phyloP scores from a whole-genome alignment of 257 asterid genomes.

The Nicotiana otophora region DNA sequence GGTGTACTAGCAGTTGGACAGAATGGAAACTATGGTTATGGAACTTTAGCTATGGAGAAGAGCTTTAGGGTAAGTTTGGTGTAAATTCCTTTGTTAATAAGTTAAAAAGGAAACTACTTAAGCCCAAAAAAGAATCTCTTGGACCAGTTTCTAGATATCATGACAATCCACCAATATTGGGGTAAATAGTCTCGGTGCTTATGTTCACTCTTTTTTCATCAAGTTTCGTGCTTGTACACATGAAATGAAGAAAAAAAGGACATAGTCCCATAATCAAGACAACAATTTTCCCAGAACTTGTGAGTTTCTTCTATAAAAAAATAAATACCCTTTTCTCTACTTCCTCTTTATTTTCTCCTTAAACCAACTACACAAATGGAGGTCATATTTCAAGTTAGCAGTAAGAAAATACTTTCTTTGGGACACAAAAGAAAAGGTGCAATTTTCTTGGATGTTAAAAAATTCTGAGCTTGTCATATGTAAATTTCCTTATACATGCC shows the following conservation, averaged over 20 bases:
- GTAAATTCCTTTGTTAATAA: neutral
- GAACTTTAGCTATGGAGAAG: constrained; percentile 74
- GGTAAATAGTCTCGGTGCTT: neutral
- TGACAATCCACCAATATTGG: neutral
- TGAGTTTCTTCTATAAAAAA: neutral
- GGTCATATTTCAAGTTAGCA: neutral
- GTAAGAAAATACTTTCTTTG: neutral
- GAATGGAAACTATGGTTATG: constrained; percentile 51
- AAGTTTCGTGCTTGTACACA: neutral
- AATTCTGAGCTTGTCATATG: neutral
- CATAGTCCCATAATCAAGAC: neutral
- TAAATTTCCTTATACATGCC: neutral
- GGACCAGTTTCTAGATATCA: neutral
- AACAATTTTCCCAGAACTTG: neutral
- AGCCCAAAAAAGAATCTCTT: neutral
- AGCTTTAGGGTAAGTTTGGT: constrained; percentile 57
- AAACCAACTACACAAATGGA: neutral
- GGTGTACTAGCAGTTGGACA: constrained; percentile 29
- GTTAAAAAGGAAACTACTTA: neutral
- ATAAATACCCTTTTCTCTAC: neutral
- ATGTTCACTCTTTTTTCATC: neutral
- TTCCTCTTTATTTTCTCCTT: neutral
- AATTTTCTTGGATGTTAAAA: neutral
- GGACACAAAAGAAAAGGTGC: neutral
- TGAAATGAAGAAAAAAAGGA: neutral